Percentiles rank a stretch among this genome's conserved stretches.
phyloP scores from a whole-genome alignment of 345 rosid genomes.

The Pistacia vera region DNA sequence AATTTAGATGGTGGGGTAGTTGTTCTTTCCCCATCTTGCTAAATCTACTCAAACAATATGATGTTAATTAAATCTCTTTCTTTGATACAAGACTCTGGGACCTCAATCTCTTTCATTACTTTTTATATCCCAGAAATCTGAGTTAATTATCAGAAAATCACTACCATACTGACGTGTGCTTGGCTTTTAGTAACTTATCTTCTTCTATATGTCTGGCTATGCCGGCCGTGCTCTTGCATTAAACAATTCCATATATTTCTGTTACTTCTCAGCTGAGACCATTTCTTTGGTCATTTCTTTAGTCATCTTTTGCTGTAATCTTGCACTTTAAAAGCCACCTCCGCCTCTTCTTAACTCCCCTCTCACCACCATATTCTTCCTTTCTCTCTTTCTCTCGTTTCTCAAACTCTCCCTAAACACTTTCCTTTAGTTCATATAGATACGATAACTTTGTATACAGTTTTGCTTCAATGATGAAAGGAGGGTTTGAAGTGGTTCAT shows the following conservation, averaged over 20 bases:
- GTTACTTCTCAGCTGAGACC: slow-evolving; percentile 13
- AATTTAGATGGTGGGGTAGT: slow-evolving; percentile 24
- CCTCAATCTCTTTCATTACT: background rate
- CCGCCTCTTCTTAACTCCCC: slow-evolving; percentile 31
- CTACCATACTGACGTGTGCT: slow-evolving; percentile 45
- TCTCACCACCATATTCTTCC: slow-evolving; percentile 13
- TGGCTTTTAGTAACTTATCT: slow-evolving; percentile 36
- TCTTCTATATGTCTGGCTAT: slow-evolving; percentile 41
- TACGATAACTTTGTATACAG: too few relatives aligned
- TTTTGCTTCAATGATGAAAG: slow-evolving; percentile 29
- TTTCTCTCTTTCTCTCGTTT: background rate
- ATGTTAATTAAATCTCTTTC: slow-evolving; percentile 5
- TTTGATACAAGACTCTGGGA: background rate
- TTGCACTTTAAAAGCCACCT: slow-evolving; percentile 30
- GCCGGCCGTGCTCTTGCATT: slow-evolving; percentile 55
- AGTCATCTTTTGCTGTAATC: slow-evolving; percentile 3
- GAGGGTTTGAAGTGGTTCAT: slow-evolving; percentile 46
- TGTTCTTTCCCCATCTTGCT: slow-evolving; percentile 31
- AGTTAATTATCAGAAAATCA: slow-evolving; percentile 31
- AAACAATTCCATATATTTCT: slow-evolving; percentile 1
- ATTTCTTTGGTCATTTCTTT: slow-evolving; percentile 32
- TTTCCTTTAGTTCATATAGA: too few relatives aligned
- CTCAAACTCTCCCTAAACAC: too few relatives aligned
- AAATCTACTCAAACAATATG: slow-evolving; percentile 11
- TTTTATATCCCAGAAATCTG: background rate